Evolutionary conservation across 2,329 filamentous ascomycete genomes (phyloP).

Genomic region (Bisporella sp.): DNA sequence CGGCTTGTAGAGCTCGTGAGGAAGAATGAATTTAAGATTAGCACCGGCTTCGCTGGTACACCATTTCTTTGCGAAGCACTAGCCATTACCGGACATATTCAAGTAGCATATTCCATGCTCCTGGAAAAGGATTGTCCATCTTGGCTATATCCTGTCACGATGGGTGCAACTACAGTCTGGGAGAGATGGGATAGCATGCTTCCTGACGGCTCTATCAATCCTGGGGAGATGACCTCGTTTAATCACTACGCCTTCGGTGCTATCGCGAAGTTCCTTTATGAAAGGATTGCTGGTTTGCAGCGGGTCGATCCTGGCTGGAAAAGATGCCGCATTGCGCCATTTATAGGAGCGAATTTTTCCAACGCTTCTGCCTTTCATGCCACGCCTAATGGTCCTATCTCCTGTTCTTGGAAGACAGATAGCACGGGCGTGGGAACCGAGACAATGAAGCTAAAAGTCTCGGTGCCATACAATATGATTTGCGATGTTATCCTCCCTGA

Average conservation of each 20-base stretch:
- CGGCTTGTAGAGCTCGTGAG: slow-evolving; percentile 16
- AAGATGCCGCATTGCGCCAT: slow-evolving; percentile 15
- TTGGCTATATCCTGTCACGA: slow-evolving; percentile 31
- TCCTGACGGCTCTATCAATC: slow-evolving; percentile 27
- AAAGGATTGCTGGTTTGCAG: slow-evolving; percentile 25
- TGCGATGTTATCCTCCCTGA: background rate
- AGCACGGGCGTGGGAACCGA: background rate
- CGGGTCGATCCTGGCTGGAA: slow-evolving; percentile 24
- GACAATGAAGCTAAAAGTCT: background rate
- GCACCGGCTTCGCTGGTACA: slow-evolving; percentile 27
- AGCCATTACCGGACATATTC: slow-evolving; percentile 7
- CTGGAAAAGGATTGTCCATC: slow-evolving; percentile 28
- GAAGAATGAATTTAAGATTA: slow-evolving; percentile 16
- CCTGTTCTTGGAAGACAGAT: slow-evolving; percentile 3
- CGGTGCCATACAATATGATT: background rate
- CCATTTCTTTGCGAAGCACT: slow-evolving; percentile 16
- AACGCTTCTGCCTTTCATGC: slow-evolving; percentile 18
- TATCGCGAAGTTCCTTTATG: slow-evolving; percentile 30
- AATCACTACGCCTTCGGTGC: slow-evolving; percentile 32
- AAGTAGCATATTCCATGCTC: slow-evolving; percentile 31
- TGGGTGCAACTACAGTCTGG: slow-evolving; percentile 32
- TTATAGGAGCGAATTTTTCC: slow-evolving; percentile 20
- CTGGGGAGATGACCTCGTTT: slow-evolving; percentile 30
- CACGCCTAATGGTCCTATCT: slow-evolving; percentile 18
- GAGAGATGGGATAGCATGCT: slow-evolving; percentile 33